phyloP scores from a whole-genome alignment of 176 grass and related monocot species.

The Sorghum bicolor region DNA sequence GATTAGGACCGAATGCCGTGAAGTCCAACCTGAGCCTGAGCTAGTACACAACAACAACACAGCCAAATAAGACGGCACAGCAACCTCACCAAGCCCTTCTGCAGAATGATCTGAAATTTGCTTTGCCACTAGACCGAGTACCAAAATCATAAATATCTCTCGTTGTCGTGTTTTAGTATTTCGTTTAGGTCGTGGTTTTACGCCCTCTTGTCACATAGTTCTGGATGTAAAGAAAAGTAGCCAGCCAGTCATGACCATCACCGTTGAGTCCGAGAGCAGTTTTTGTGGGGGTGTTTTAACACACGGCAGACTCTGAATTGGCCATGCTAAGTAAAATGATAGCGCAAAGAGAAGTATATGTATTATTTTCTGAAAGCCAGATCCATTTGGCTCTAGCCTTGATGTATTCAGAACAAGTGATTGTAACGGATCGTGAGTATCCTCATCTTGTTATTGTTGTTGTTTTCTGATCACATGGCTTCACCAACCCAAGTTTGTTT shows the following conservation, averaged over 20 bases:
- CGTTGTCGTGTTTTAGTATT: constrained; percentile 30
- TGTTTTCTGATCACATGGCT: constrained; percentile 15
- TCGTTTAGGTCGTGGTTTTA: constrained; percentile 24
- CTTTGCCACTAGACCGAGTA: constrained; percentile 31
- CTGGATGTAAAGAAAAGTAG: constrained; percentile 59
- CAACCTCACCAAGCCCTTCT: constrained; percentile 16
- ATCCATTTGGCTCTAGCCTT: constrained; percentile 26
- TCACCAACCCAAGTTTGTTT: neutral
- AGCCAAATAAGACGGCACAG: constrained; percentile 31
- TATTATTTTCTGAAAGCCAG: neutral
- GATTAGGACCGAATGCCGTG: constrained; percentile 46
- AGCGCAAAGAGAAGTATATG: constrained; percentile 20
- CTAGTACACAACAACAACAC: neutral
- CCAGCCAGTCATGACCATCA: constrained; percentile 33
- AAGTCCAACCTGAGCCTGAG: constrained; percentile 27
- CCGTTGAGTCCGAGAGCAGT: constrained; percentile 35
- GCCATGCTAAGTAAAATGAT: constrained; percentile 49
- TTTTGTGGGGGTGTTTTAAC: constrained; percentile 54
- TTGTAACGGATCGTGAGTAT: constrained; percentile 42
- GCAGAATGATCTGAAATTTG: constrained; percentile 9
- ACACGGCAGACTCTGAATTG: constrained; percentile 36
- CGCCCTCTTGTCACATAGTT: constrained; percentile 36
- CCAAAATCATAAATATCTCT: constrained; percentile 33
- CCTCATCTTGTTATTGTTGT: neutral
- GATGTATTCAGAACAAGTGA: constrained; percentile 39